phyloP scores from a whole-genome alignment of 371 early-diverging fungal genomes.

The Dichotomocladium elegans region DNA sequence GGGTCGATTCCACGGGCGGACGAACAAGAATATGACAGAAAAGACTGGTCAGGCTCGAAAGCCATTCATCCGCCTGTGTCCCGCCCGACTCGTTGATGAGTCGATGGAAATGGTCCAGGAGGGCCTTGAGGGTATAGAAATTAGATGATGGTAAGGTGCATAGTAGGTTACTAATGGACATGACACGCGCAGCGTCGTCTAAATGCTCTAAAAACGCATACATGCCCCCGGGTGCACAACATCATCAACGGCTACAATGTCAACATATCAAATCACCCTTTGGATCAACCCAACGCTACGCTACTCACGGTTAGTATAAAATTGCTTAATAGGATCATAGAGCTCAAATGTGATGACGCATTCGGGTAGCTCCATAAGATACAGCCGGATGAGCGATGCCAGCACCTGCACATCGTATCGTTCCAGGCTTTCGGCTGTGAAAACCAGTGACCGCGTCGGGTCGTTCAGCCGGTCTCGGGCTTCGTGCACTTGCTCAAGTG shows the following conservation, averaged over 20 bases:
- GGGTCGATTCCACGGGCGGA: constrained; percentile 46
- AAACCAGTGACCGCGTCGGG: constrained; percentile 20
- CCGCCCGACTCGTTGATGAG: no score
- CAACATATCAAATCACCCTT: not conserved
- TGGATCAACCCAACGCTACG: not conserved
- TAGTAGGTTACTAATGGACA: constrained; percentile 47
- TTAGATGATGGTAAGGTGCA: constrained; percentile 49
- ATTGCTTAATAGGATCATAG: constrained; percentile 68
- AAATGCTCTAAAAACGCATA: constrained; percentile 22
- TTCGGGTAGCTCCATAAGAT: constrained; percentile 71
- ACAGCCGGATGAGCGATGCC: constrained; percentile 62
- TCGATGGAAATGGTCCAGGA: constrained; percentile 46
- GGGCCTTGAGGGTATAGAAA: constrained; percentile 44
- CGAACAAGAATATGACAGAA: constrained; percentile 59
- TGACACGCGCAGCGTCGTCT: constrained; percentile 35
- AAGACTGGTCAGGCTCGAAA: no score
- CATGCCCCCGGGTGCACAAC: no score
- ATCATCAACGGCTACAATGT: no score
- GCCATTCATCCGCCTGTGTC: no score
- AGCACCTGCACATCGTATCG: constrained; percentile 55
- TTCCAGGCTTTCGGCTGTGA: constrained; percentile 48
- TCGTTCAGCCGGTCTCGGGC: constrained; percentile 60
- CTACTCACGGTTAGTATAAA: constrained; percentile 59
- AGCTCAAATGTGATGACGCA: constrained; percentile 68
- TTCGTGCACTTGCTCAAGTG: constrained; percentile 56